phyloP scores from a whole-genome alignment of 148 eudicot genomes.

The Camellia sinensis region DNA sequence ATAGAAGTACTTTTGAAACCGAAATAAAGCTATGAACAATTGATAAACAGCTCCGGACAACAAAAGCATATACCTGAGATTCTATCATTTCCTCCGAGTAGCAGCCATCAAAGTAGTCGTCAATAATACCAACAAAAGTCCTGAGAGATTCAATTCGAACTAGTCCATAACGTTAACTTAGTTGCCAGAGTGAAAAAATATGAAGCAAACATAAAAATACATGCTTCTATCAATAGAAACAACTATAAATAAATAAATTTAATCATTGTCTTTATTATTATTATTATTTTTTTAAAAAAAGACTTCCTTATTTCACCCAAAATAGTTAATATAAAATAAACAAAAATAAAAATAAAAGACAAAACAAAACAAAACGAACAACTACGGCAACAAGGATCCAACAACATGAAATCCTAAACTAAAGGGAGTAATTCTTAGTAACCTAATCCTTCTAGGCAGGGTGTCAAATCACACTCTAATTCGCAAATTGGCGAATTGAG shows the following conservation, averaged over 20 bases:
- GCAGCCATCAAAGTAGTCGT: conserved; percentile 86
- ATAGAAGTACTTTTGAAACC: background rate
- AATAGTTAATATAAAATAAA: background rate
- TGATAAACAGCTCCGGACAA: background rate
- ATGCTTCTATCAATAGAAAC: background rate
- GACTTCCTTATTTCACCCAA: conserved; percentile 4
- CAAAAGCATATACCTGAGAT: conserved; percentile 61
- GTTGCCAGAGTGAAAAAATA: background rate
- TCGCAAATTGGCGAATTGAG: no score
- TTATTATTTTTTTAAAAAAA: background rate
- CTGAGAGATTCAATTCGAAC: conserved; percentile 39
- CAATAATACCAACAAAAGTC: conserved; percentile 79
- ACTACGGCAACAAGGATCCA: background rate
- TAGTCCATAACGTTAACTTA: conserved; percentile 12
- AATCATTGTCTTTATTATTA: background rate
- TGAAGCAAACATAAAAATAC: background rate
- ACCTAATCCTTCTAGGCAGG: background rate
- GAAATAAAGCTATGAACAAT: background rate
- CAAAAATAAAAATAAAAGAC: background rate
- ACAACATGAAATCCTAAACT: background rate
- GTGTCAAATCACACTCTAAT: no score
- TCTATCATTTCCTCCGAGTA: conserved; percentile 90
- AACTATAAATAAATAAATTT: background rate
- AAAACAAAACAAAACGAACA: background rate
- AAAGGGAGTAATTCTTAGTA: background rate